These are phyloP conservation scores for Pistacia integerrima DNA, from an alignment of 345 rosid genomes.

Conservation along the genomic window DNA sequence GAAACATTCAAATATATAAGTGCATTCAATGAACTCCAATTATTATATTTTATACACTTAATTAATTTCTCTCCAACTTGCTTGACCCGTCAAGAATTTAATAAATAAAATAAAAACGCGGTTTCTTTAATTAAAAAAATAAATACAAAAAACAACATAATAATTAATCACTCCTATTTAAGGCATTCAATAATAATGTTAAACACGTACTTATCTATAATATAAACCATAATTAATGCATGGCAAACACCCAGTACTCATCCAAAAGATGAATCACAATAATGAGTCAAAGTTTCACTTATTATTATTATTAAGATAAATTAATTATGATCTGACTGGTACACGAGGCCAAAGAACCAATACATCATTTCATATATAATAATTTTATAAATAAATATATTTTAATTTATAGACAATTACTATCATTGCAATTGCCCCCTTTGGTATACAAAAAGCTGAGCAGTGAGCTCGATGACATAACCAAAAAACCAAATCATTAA, in stretches of 20 bases:
- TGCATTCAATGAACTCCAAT: slow-evolving; percentile 20
- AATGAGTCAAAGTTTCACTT: slow-evolving; percentile 39
- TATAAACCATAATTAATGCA: slow-evolving; percentile 18
- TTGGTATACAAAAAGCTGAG: slow-evolving; percentile 15
- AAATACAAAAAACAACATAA: neutral
- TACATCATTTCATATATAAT: slow-evolving; percentile 8
- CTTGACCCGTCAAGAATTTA: neutral
- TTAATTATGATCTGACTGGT: slow-evolving; percentile 20
- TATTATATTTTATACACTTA: neutral
- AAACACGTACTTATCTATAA: slow-evolving; percentile 17
- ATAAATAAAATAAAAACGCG: neutral
- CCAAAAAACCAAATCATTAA: slow-evolving; percentile 35
- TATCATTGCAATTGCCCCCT: slow-evolving; percentile 15
- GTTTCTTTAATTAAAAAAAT: neutral
- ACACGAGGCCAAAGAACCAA: slow-evolving; percentile 40
- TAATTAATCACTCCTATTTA: neutral
- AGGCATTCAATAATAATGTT: slow-evolving; percentile 13
- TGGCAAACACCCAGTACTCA: slow-evolving; percentile 1
- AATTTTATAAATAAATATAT: neutral
- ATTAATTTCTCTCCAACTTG: neutral
- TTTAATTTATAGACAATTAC: slow-evolving; percentile 12
- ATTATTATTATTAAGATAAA: slow-evolving; percentile 8
- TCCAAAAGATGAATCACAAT: neutral
- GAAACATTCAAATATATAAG: neutral
- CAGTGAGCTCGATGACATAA: slow-evolving; percentile 32